Base-by-base conservation (phyloP, 2,329 filamentous ascomycete species). In the Coniochaeta prunicola region DNA sequence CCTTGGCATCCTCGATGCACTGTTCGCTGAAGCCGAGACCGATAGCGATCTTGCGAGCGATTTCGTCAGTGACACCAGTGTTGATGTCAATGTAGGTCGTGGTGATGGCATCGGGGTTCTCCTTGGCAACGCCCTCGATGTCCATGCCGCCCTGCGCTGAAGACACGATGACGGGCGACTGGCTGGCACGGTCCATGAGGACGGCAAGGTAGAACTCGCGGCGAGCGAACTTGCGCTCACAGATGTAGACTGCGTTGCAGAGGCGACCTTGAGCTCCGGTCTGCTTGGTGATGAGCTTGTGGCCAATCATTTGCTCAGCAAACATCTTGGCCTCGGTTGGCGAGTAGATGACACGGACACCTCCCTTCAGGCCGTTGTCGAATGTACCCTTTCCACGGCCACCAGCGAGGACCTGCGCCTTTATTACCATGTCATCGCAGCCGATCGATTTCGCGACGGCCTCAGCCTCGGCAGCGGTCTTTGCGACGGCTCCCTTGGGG, bases 201-300 rank as follows among this genome's bases (percentile, higher is more conserved):
- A 99, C 89, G 71, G 94, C 94, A 60, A 99, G 88, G 83, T 99
- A 99, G 82, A 99, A 99, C 79, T 99, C 94, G 73, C 94, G 89
- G 67, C 94, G 92, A 69, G 94, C 94, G 73, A 97, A 99, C 83
- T 99, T 99, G 84, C 94, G 92, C 85, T 99, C 94, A 80, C 93
- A 96, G 74, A 99, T 97, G 83, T 96, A 97, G 74, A 99, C 94
- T 64, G 92, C 85, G 78, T 90, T 97, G 85, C 94, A 99, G 74
- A 96, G 86, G 75, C 94, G 91, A 73, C 94, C 94, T 68, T 78
- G 85, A 68, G 93, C 91, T 75, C 94, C 94, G 60, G 94, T 99
- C 83, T 99, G 94, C 87, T 99, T 99, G 77, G 94, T 99, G 79
- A 99, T 86, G 77, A 99, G 91, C 80, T 97, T 97, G 82, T 99